Percentiles rank a stretch among this genome's conserved stretches.
These are phyloP conservation scores for Quercus lobata DNA, from an alignment of 331 rosid species.

Conservation along the genomic window DNA sequence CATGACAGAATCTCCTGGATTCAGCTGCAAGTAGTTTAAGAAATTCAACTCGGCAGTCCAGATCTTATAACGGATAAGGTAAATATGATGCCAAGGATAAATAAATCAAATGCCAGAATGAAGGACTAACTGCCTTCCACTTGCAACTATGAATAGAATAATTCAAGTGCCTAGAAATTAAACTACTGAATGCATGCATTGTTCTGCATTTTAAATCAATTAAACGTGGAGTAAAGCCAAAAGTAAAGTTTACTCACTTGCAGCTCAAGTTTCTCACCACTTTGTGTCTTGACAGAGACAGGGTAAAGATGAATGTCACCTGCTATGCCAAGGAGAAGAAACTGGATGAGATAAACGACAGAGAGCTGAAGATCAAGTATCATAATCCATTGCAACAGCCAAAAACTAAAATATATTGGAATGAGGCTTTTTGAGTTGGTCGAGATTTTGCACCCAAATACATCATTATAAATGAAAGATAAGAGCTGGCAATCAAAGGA, in stretches of 20 bases:
- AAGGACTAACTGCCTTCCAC: background rate
- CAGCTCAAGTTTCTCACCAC: conserved; percentile 92
- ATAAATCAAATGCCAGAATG: conserved; percentile 6
- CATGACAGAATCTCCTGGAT: conserved; percentile 97
- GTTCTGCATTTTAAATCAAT: background rate
- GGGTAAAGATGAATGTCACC: conserved; percentile 94
- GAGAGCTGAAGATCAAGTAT: background rate
- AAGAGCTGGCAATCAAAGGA: background rate
- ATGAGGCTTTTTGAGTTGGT: background rate
- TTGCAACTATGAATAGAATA: background rate
- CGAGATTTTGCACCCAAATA: background rate
- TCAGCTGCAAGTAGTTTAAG: conserved; percentile 57
- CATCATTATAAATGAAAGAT: background rate
- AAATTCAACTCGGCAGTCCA: conserved; percentile 18
- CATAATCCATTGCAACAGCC: background rate
- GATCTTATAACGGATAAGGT: background rate
- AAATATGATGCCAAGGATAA: background rate
- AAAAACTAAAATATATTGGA: background rate
- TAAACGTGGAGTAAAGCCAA: conserved; percentile 4
- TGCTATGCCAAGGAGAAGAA: conserved; percentile 36
- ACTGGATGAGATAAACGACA: background rate
- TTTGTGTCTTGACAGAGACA: conserved; percentile 81
- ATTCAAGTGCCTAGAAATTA: background rate
- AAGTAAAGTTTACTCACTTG: conserved; percentile 61
- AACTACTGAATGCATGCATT: background rate